These are phyloP conservation scores for Lichtheimia ornata DNA, from an alignment of 371 early-diverging fungal species.

Conservation along the genomic window DNA sequence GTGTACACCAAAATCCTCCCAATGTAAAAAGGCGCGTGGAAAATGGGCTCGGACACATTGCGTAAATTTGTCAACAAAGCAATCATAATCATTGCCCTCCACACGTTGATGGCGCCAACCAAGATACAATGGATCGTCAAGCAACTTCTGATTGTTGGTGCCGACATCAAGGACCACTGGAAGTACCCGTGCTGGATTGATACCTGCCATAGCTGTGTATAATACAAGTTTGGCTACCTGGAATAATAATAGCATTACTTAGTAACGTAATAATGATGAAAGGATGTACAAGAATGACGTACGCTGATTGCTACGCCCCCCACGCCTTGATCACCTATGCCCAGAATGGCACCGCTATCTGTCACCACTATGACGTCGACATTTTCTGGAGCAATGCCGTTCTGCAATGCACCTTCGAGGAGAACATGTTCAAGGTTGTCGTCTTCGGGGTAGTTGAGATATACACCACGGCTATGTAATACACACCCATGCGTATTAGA, in stretches of 20 bases:
- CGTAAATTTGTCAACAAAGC: constrained; percentile 33
- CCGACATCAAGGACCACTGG: constrained; percentile 45
- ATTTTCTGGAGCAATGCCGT: constrained; percentile 14
- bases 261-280: not conserved
- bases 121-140: constrained; percentile 38
- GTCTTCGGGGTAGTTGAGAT: constrained; percentile 19
- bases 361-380: constrained; percentile 23
- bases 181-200: constrained; percentile 27
- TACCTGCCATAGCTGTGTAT: constrained; percentile 23
- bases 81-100: constrained; percentile 27
- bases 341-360: constrained; percentile 26
- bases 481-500: not conserved
- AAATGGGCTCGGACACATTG: constrained; percentile 12
- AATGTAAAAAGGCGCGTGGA: constrained; percentile 27
- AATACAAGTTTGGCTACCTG: constrained; percentile 32
- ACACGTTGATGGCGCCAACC: constrained; percentile 28
- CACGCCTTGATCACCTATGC: constrained; percentile 37
- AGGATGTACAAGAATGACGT: not conserved
- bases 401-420: constrained; percentile 18
- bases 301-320: constrained; percentile 16
- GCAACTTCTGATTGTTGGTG: constrained; percentile 26
- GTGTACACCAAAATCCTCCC: constrained; percentile 32
- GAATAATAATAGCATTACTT: too few relatives aligned
- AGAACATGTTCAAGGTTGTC: constrained; percentile 18
- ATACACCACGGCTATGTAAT: constrained; percentile 14